Evolutionary conservation across 1,284 basidiomycete species (phyloP), one percentile per base, ranked within the genome.

Genomic region (Malassezia caprae): DNA sequence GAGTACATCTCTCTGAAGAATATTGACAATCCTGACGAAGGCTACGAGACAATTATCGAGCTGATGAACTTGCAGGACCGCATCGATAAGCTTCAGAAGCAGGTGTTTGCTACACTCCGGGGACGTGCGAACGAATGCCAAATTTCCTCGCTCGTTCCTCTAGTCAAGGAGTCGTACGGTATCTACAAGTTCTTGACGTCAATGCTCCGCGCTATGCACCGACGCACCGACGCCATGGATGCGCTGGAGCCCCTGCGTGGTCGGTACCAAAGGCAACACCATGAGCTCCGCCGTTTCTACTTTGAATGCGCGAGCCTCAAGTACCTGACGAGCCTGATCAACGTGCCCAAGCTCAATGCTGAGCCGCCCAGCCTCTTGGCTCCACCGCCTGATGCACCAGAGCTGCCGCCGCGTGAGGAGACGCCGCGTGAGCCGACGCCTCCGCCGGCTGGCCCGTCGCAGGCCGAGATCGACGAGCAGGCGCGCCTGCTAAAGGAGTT

Each of bases 401-500:
- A 55, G 37, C 64, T 67, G 12, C 68, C 68, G 34, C 51, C 69
- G 13, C 64, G 69, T 7, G 58, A 62, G 49, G 65, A 63, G 41
- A 51, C 65, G 8, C 37, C 48, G 17, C 48, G 48, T 26, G 54
- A 56, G 26, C 55, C 59, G 3, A 63, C 70, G 8, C 67, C 72
- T 17, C 61, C 63, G 8, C 54, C 61, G 5, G 31, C 40, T 3
- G 64, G 65, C 39, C 68, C 69, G 0, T 65, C 72, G 2, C 72
- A 74, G 58, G 52, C 82, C 3, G 86, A 88, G 68, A 84, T 96
- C 56, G 84, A 84, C 54, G 90, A 96, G 75, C 94, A 99, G 77
- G 87, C 87, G 8, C 85, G 88, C 19, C 84, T 98, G 82, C 82
- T 99, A 56, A 91, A 93, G 72, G 84, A 96, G 75, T 98, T 96